Evolutionary conservation across 2,329 filamentous ascomycete genomes (phyloP), one percentile per base, ranked within the genome.

Genomic region (Pseudocercospora musae): DNA sequence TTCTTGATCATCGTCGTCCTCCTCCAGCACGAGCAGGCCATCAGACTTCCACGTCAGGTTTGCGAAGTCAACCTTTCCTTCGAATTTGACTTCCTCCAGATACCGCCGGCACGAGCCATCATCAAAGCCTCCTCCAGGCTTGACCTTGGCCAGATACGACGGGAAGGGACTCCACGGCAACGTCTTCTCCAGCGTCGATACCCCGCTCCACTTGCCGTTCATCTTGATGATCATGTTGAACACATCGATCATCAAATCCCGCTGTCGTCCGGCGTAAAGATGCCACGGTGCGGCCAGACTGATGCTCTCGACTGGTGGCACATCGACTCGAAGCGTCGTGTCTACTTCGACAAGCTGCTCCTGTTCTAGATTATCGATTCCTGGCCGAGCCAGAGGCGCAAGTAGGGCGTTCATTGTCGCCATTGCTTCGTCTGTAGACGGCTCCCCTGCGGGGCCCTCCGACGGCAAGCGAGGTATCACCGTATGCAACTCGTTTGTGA

Each of bases 161-260:
- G 77, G 74, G 58, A 85, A 83, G 2, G 82, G 80, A 25, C 63
- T 72, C 82, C 82, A 85, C 3, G 67, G 73, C 10, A 85, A 66
- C 2, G 74, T 71, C 27, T 74, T 69, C 33, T 82, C 76, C 4
- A 79, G 64, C 52, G 73, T 75, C 4, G 74, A 74, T 4, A 77
- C 61, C 3, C 76, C 77, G 62, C 70, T 72, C 82, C 82, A 85
- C 4, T 69, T 71, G 10, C 66, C 37, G 72, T 71, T n/a, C 68
- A 68, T 23, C 42, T 46, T 65, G 72, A 74, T n/a, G 33, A 74
- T 71, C 3, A 73, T 57, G 11, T 56, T 57, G 27, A 37, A 20
- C 20, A 52, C 48, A 18, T 62, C 52, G 8, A 20, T 18, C 11
- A 79, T 60, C 10, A 78, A 71, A 13, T 72, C 64, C 49, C 58